A percentile compares a stretch with the other conserved stretches of the same genome.
phyloP scores from a whole-genome alignment of 768 basidiomycete genomes.

The Rhodotorula graminis region DNA sequence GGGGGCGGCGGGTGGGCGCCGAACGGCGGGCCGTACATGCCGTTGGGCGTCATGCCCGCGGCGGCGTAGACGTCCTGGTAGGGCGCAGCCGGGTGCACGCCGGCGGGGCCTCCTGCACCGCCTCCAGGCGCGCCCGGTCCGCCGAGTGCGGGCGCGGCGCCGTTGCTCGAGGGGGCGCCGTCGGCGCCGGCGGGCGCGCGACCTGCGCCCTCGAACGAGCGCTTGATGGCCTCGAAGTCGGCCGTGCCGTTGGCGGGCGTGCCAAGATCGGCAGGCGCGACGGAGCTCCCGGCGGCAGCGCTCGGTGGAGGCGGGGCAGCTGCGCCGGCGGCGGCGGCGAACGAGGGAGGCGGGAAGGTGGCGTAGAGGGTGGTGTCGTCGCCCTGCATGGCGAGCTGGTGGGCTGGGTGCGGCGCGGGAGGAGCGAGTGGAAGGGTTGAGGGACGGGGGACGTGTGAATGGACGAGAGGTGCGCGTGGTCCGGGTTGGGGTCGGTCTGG shows the following conservation, averaged over 20 bases:
- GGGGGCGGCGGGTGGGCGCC: not conserved
- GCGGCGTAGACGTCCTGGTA: slow-evolving; percentile 24
- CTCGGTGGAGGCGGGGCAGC: not conserved
- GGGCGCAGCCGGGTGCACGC: not conserved
- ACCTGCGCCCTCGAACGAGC: slow-evolving; percentile 25
- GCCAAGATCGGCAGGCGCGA: not conserved
- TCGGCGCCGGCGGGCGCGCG: not conserved
- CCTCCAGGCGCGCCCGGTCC: not conserved
- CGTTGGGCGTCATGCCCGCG: not conserved
- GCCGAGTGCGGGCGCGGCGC: not conserved
- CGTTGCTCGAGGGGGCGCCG: not conserved
- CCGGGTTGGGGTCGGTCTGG: not conserved
- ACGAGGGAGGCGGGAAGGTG: not conserved
- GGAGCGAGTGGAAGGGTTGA: not conserved
- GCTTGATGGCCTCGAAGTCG: slow-evolving; percentile 37
- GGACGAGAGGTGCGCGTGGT: not conserved
- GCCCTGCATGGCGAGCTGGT: not conserved
- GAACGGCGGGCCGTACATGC: slow-evolving; percentile 2
- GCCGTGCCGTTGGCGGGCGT: not conserved
- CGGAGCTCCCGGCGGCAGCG: not conserved
- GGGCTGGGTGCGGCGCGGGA: not conserved
- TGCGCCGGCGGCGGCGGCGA: not conserved
- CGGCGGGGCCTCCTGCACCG: slow-evolving; percentile 6
- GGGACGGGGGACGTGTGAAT: not conserved
- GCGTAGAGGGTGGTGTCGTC: slow-evolving; percentile 4